Evolutionary conservation across 2,329 filamentous ascomycete species (phyloP), one percentile per base, ranked within the genome.

Genomic region (Diplodia scrobiculata): DNA sequence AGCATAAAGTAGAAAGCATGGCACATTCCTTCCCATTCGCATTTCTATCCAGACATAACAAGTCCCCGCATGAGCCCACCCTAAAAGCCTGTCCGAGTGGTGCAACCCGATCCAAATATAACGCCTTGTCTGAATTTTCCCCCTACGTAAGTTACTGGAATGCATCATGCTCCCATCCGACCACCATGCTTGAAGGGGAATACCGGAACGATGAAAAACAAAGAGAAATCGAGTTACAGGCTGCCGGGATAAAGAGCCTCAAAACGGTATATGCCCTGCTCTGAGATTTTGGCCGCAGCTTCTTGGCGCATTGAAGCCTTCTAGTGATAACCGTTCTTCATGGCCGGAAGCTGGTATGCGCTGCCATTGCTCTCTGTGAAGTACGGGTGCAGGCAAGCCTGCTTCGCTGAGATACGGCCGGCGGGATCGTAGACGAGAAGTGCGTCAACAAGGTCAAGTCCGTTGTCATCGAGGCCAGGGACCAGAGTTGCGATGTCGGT

Each of bases 361-460:
- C 34, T 36, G 34, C 71, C 72, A 69, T 78, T 84, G 65, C 79
- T 78, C 25, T 82, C 79, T 19, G 81, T 82, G 74, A 97, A 96
- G 81, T 96, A 97, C 9, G 90, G 88, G 75, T 97, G 92, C 71
- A 87, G 84, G 75, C 90, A 91, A 13, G 92, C 89, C 76, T 92
- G 90, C 83, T 97, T 97, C 63, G 93, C 92, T 6, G 91, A 96
- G 71, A 97, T 91, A 69, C 92, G 89, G 63, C 88, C 87, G 25
- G 91, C 91, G 2, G 92, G 92, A 75, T 97, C 92, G 74, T 94
- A 97, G 66, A 93, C 88, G 50, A 97, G 86, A 81, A 96, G 86
- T 41, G 81, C 80, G 70, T 89, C 86, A 19, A 89, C 80, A 27
- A 92, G 83, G 66, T 92, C 87, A 13, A 91, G 82, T 27, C 90